Evolutionary conservation across 140 eudicot genomes (phyloP).

Genomic region (Oenanthe javanica): DNA sequence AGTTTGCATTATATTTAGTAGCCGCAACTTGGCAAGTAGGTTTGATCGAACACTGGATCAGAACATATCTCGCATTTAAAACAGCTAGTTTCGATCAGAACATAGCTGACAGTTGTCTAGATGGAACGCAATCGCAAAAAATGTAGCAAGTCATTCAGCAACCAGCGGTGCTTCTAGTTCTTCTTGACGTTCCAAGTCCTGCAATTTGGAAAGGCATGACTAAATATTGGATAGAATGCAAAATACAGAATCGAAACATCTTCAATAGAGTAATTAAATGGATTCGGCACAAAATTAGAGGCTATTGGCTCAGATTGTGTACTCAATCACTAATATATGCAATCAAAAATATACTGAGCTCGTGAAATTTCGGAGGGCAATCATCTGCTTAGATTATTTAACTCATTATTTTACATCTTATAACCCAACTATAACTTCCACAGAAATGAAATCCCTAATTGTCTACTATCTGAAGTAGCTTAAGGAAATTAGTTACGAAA

Average conservation of each 20-base stretch:
- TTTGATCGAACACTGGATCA: too few relatives aligned
- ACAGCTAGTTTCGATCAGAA: too few relatives aligned
- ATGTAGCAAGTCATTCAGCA: conserved; percentile 17
- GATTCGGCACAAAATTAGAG: neutral
- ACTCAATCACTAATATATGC: neutral
- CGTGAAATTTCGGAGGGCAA: neutral
- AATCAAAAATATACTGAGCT: neutral
- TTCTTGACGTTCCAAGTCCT: conserved; percentile 79
- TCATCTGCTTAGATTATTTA: neutral
- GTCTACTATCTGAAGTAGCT: neutral
- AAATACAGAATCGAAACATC: neutral
- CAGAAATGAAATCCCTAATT: neutral
- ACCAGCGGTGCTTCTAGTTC: conserved; percentile 72
- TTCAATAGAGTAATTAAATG: neutral
- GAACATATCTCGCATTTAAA: too few relatives aligned
- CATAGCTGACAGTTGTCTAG: too few relatives aligned
- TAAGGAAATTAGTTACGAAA: neutral
- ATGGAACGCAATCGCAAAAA: too few relatives aligned
- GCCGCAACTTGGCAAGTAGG: too few relatives aligned
- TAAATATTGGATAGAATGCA: neutral
- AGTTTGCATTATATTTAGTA: too few relatives aligned
- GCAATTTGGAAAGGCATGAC: conserved; percentile 13
- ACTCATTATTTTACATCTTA: conserved; percentile 12
- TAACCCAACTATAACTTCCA: neutral
- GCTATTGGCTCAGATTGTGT: neutral